Evolutionary conservation across 805 yeast genomes (phyloP).

Genomic region (Danielia reshetovae): DNA sequence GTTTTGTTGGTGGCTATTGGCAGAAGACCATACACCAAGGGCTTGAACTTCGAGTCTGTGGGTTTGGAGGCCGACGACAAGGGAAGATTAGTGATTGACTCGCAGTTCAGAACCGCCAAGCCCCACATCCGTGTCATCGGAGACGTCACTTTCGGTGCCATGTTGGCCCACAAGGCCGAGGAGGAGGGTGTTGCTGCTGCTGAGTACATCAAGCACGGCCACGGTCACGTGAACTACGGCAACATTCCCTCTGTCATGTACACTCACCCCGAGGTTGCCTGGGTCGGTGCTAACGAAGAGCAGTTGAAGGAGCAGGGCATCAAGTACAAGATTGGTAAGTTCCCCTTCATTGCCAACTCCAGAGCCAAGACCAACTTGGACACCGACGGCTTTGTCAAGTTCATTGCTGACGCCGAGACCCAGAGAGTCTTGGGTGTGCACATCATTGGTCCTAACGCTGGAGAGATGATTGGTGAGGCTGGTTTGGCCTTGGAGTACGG

Average conservation of each 20-base stretch:
- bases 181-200: conserved; percentile 99
- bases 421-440: conserved; percentile 95
- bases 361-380: conserved; percentile 98
- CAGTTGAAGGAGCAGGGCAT: conserved; percentile 91
- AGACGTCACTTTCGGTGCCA: conserved; percentile 97
- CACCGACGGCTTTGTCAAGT: conserved; percentile 96
- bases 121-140: conserved; percentile 97
- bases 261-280: conserved; percentile 98
- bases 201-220: conserved; percentile 88
- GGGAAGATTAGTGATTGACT: conserved; percentile 93
- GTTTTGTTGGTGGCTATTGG: conserved; percentile 96
- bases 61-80: conserved; percentile 89
- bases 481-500: conserved; percentile 98
- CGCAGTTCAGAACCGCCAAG: conserved; percentile 86
- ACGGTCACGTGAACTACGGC: conserved; percentile 97
- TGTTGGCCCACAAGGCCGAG: conserved; percentile 99
- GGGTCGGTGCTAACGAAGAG: conserved; percentile 97
- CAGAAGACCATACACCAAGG: conserved; percentile 94
- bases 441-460: conserved; percentile 97
- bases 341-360: conserved; percentile 98
- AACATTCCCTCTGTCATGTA: conserved; percentile 99
- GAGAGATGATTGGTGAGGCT: conserved; percentile 99
- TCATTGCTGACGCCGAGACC: conserved; percentile 94
- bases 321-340: conserved; percentile 90
- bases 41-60: conserved; percentile 80